Evolutionary conservation across 2,329 filamentous ascomycete species (phyloP).

Genomic region (Rhynchosporium graminicola): DNA sequence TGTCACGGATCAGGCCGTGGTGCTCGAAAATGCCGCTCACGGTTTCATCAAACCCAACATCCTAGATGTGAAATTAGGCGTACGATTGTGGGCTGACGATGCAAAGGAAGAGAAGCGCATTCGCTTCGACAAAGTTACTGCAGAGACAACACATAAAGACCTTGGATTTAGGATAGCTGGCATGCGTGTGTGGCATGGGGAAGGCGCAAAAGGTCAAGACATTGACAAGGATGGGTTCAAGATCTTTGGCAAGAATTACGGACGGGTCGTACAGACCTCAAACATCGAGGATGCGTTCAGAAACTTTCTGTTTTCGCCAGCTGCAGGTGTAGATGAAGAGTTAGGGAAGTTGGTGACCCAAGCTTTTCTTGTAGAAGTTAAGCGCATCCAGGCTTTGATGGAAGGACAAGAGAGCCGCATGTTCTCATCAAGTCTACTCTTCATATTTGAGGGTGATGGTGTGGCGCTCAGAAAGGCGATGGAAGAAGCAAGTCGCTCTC

Average conservation of each 20-base stretch:
- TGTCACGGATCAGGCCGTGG: slow-evolving; percentile 75
- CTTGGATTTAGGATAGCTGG: slow-evolving; percentile 65
- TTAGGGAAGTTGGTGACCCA: slow-evolving; percentile 57
- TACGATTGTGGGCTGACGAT: slow-evolving; percentile 80
- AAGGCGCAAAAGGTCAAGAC: slow-evolving; percentile 54
- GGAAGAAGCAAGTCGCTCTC: slow-evolving; percentile 41
- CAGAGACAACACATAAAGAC: slow-evolving; percentile 59
- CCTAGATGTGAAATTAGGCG: slow-evolving; percentile 88
- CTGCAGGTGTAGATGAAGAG: slow-evolving; percentile 59
- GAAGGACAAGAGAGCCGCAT: slow-evolving; percentile 60
- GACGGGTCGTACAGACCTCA: slow-evolving; percentile 54
- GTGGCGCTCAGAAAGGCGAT: slow-evolving; percentile 47
- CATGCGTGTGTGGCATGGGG: slow-evolving; percentile 64
- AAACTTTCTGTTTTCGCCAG: slow-evolving; percentile 58
- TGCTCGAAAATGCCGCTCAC: slow-evolving; percentile 79
- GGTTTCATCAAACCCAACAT: slow-evolving; percentile 87
- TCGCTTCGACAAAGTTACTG: slow-evolving; percentile 60
- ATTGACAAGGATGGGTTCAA: slow-evolving; percentile 55
- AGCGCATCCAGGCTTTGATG: slow-evolving; percentile 54
- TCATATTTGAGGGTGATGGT: slow-evolving; percentile 66
- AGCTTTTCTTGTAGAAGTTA: slow-evolving; percentile 56
- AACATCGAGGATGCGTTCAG: slow-evolving; percentile 58
- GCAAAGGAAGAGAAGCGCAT: slow-evolving; percentile 59
- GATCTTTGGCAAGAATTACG: slow-evolving; percentile 65
- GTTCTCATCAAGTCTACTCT: slow-evolving; percentile 58